These are phyloP conservation scores for Ophiobolus disseminans DNA, from an alignment of 2,329 filamentous ascomycete genomes.

Conservation along the genomic window DNA sequence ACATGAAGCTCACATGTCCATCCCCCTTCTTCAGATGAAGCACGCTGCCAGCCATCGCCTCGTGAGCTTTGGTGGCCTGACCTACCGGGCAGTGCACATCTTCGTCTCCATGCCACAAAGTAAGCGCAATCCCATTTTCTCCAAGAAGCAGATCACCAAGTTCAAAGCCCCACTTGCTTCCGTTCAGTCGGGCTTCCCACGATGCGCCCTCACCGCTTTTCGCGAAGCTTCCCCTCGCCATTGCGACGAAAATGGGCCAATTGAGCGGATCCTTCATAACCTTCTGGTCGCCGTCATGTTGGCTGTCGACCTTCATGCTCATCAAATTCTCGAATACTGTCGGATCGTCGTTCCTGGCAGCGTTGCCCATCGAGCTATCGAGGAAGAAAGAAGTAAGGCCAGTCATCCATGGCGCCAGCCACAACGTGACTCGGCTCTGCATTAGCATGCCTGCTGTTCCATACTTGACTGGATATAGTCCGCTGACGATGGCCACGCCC, in stretches of 20 bases:
- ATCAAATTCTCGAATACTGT: constrained; percentile 35
- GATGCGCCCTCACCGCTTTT: constrained; percentile 35
- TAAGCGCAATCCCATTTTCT: constrained; percentile 24
- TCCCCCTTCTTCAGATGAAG: constrained; percentile 32
- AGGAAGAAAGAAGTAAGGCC: constrained; percentile 25
- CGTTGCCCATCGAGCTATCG: constrained; percentile 34
- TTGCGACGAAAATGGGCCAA: constrained; percentile 32
- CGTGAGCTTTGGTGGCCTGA: constrained; percentile 34
- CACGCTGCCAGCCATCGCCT: constrained; percentile 27
- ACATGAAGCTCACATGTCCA: constrained; percentile 35
- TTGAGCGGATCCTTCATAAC: constrained; percentile 29
- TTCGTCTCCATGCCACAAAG: constrained; percentile 44
- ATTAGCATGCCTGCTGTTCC: constrained; percentile 39
- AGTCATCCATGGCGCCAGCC: constrained; percentile 35
- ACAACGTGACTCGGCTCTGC: constrained; percentile 27
- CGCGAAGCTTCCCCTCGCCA: constrained; percentile 34
- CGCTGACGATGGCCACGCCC: constrained; percentile 33
- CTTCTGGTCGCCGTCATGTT: constrained; percentile 27
- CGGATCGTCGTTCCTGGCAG: constrained; percentile 32
- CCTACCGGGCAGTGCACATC: constrained; percentile 36
- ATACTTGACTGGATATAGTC: constrained; percentile 32
- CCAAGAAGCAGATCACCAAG: constrained; percentile 33
- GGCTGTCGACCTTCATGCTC: constrained; percentile 25
- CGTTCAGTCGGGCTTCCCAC: constrained; percentile 39
- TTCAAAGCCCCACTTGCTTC: constrained; percentile 43